These are phyloP conservation scores for Solanum verrucosum DNA, from an alignment of 257 asterid genomes.

Conservation along the genomic window DNA sequence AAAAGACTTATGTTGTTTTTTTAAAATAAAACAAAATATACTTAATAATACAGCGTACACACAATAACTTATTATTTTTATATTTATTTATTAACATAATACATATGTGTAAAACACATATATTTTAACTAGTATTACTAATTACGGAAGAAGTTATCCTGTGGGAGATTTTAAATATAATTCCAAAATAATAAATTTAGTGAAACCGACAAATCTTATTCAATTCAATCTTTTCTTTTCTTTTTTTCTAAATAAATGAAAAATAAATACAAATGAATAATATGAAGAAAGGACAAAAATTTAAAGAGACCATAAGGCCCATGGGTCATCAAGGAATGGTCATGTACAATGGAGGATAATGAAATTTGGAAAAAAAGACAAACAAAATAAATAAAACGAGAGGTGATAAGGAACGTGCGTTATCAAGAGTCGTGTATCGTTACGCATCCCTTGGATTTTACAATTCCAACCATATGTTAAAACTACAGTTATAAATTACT, in stretches of 20 bases:
- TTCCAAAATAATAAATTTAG: not conserved
- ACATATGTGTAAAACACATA: not conserved
- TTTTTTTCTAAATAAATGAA: too few relatives aligned
- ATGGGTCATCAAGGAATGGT: not conserved
- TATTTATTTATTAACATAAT: not conserved
- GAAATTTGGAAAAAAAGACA: not conserved
- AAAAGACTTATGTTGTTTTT: too few relatives aligned
- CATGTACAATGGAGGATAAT: not conserved
- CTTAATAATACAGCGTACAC: not conserved
- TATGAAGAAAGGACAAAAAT: not conserved
- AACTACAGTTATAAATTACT: too few relatives aligned
- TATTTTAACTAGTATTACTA: too few relatives aligned
- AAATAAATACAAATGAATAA: not conserved
- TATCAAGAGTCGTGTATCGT: too few relatives aligned
- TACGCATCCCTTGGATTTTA: not conserved
- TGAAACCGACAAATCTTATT: not conserved
- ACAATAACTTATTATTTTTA: not conserved
- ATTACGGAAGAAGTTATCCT: not conserved
- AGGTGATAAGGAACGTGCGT: not conserved
- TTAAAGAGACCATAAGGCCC: not conserved
- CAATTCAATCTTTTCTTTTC: not conserved
- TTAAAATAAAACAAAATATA: too few relatives aligned
- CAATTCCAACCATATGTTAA: too few relatives aligned
- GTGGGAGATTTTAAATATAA: not conserved
- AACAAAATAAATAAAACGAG: not conserved